phyloP scores from a whole-genome alignment of 106 monocot genomes.

The Xerophyta viscosa region DNA sequence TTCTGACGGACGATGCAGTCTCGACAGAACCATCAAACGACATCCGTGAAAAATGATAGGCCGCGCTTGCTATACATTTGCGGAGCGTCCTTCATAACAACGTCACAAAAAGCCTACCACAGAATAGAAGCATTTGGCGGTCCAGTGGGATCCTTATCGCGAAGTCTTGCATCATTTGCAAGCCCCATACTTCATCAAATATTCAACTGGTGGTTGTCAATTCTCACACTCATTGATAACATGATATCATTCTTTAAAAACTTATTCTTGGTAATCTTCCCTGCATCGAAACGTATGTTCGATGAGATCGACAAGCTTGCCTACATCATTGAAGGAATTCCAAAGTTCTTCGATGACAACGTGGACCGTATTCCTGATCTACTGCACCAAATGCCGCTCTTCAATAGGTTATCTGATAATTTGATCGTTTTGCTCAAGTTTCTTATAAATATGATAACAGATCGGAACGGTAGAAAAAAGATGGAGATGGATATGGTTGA shows the following conservation, averaged over 20 bases:
- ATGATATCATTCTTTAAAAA: conserved; percentile 8
- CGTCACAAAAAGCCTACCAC: conserved; percentile 11
- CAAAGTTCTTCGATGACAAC: conserved; percentile 13
- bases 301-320: conserved; percentile 17
- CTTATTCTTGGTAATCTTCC: conserved; percentile 15
- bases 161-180: conserved; percentile 4
- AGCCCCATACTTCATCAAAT: conserved; percentile 13
- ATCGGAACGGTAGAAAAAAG: neutral
- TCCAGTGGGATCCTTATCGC: conserved; percentile 8
- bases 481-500: conserved; percentile 14
- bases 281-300: conserved; percentile 9
- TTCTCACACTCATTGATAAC: conserved; percentile 19
- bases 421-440: neutral
- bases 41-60: conserved; percentile 1
- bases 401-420: neutral
- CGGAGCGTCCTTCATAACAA: conserved; percentile 14
- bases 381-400: conserved; percentile 1
- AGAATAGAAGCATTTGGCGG: conserved; percentile 4
- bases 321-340: conserved; percentile 10
- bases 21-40: conserved; percentile 6
- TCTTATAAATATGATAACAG: neutral
- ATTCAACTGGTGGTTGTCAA: conserved; percentile 5
- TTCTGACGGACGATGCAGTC: too few relatives aligned
- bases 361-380: neutral
- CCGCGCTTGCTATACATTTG: conserved; percentile 20